Evolutionary conservation across 768 basidiomycete genomes (phyloP).

Genomic region (Russula ochroleuca): DNA sequence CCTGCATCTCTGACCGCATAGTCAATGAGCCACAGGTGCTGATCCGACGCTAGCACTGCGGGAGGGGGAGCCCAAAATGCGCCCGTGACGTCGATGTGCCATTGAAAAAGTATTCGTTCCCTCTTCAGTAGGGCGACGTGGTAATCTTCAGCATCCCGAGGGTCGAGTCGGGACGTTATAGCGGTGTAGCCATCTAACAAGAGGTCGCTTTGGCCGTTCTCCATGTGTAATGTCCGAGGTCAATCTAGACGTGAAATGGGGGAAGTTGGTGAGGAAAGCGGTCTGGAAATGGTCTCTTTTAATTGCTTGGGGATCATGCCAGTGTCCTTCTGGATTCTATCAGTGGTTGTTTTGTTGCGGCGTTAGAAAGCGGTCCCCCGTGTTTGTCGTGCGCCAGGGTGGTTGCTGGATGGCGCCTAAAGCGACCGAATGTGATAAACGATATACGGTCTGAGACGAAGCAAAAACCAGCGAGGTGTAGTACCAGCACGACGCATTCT

Average conservation of each 20-base stretch:
- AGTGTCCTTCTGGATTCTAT: not conserved
- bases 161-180: not conserved
- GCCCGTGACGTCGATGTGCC: not conserved
- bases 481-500: not conserved
- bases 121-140: conserved; percentile 1
- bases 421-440: not conserved
- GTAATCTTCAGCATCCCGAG: not conserved
- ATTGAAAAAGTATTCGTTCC: not conserved
- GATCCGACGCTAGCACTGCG: not conserved
- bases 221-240: not conserved
- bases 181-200: conserved; percentile 17
- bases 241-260: not conserved
- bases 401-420: conserved; percentile 6
- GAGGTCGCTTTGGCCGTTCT: not conserved
- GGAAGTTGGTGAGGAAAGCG: not conserved
- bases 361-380: not conserved
- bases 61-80: conserved; percentile 3
- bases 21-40: not conserved
- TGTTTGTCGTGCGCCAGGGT: not conserved
- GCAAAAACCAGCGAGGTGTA: not conserved
- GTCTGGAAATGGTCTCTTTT: not conserved
- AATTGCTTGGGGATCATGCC: not conserved
- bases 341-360: not conserved
- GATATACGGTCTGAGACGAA: not conserved
- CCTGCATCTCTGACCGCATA: not conserved